Percentiles rank a stretch among this genome's conserved stretches.
These are phyloP conservation scores for Neurospora hispaniola DNA, from an alignment of 495 filamentous ascomycete species.

Conservation along the genomic window DNA sequence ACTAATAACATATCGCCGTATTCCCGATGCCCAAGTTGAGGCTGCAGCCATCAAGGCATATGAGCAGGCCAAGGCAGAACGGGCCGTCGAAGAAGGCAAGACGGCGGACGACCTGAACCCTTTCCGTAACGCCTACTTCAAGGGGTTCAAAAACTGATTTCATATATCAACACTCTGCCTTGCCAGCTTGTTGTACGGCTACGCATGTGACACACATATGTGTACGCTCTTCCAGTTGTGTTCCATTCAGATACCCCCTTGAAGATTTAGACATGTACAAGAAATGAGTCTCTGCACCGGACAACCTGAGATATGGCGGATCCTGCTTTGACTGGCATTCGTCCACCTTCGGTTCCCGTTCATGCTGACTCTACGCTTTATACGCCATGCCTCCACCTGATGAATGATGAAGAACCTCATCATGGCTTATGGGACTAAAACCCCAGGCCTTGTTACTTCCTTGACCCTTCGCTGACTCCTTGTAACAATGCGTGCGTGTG, in stretches of 20 bases:
- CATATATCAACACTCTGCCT: neutral
- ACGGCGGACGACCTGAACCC: slow-evolving; percentile 70
- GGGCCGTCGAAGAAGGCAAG: slow-evolving; percentile 14
- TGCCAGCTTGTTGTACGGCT: neutral
- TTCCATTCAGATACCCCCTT: slow-evolving; percentile 15
- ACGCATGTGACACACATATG: neutral
- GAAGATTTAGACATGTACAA: slow-evolving; percentile 15
- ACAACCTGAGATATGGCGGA: neutral
- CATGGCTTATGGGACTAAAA: neutral
- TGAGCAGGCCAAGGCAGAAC: slow-evolving; percentile 23
- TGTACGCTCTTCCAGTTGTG: neutral
- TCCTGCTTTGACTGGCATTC: neutral
- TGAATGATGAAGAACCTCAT: neutral
- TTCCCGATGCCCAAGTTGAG: slow-evolving; percentile 49
- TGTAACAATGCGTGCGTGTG: neutral
- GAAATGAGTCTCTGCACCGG: neutral
- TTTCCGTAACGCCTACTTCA: slow-evolving; percentile 62
- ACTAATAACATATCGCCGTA: slow-evolving; percentile 72
- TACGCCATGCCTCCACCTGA: neutral
- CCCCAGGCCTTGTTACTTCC: neutral
- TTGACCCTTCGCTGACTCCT: neutral
- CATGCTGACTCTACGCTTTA: neutral
- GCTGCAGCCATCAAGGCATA: slow-evolving; percentile 24
- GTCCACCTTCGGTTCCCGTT: neutral
- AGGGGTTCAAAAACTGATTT: slow-evolving; percentile 15